phyloP scores from a whole-genome alignment of 2,329 filamentous ascomycete genomes.

The Colletotrichum liriopes region DNA sequence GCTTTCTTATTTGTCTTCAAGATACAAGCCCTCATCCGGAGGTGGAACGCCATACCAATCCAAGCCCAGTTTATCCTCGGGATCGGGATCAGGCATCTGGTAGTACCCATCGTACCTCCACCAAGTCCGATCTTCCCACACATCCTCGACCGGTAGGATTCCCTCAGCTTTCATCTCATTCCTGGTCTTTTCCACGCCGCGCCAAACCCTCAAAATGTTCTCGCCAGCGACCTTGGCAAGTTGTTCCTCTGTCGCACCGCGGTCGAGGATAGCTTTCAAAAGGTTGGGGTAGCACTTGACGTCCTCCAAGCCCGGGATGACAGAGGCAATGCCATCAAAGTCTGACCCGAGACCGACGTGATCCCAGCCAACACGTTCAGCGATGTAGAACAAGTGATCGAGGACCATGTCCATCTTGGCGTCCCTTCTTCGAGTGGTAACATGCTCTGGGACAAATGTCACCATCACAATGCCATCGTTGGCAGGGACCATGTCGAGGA shows the following conservation, averaged over 20 bases:
- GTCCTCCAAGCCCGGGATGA: conserved; percentile 49
- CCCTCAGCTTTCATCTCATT: conserved; percentile 51
- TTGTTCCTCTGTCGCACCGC: conserved; percentile 57
- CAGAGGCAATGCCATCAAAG: conserved; percentile 53
- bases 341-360: conserved; percentile 57
- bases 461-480: conserved; percentile 60
- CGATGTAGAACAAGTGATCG: conserved; percentile 52
- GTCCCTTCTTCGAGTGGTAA: conserved; percentile 44
- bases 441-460: conserved; percentile 52
- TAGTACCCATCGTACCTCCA: conserved; percentile 53
- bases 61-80: conserved; percentile 50
- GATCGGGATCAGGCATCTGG: conserved; percentile 53
- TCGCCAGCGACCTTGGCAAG: conserved; percentile 54
- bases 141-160: conserved; percentile 53
- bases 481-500: conserved; percentile 52
- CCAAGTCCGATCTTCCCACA: conserved; percentile 53
- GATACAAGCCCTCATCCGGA: conserved; percentile 35
- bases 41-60: conserved; percentile 49
- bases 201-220: conserved; percentile 56
- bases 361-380: conserved; percentile 52
- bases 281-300: conserved; percentile 51
- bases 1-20: conserved; percentile 6
- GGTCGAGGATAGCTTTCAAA: conserved; percentile 53
- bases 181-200: conserved; percentile 45
- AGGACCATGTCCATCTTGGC: conserved; percentile 52